Conservation (phyloP, 768 basidiomycete species). For the Piloderma croceum region DNA sequence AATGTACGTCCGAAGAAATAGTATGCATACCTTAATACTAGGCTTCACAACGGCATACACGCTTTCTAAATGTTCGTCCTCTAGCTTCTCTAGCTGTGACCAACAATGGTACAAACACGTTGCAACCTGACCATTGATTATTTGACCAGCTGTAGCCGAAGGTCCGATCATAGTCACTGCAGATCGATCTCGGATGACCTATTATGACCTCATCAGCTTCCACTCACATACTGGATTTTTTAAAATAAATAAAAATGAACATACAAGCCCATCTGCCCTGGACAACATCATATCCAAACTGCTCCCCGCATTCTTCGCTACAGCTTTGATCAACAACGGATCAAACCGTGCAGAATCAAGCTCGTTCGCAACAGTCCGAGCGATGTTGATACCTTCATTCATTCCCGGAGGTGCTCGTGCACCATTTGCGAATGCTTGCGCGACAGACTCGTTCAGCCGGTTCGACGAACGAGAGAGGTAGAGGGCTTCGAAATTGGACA, state of each 20-base stretch:
- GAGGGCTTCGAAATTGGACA: conserved; percentile 79
- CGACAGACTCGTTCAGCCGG: conserved; percentile 78
- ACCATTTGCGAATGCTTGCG: conserved; percentile 70
- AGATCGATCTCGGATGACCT: conserved; percentile 75
- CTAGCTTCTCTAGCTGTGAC: conserved; percentile 57
- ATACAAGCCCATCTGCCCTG: conserved; percentile 64
- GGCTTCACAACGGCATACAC: conserved; percentile 53
- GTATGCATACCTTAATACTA: conserved; percentile 48
- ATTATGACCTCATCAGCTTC: too few relatives aligned
- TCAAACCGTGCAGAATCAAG: conserved; percentile 91
- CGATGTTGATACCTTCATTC: conserved; percentile 71
- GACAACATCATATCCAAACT: conserved; percentile 65
- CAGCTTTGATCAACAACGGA: conserved; percentile 73
- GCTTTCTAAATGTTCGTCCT: conserved; percentile 58
- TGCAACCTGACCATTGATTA: conserved; percentile 70
- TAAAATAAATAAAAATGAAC: conserved; percentile 19
- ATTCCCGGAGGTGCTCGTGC: conserved; percentile 63
- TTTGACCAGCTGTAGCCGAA: conserved; percentile 71
- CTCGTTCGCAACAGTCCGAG: conserved; percentile 80
- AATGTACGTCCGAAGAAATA: conserved; percentile 2
- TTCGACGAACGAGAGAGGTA: conserved; percentile 83
- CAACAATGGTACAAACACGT: conserved; percentile 78
- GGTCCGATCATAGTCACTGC: conserved; percentile 74
- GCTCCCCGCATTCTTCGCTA: conserved; percentile 67
- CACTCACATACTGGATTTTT: conserved; percentile 3